Evolutionary conservation across 2,329 filamentous ascomycete genomes (phyloP).

Genomic region (Zarea fungicola): DNA sequence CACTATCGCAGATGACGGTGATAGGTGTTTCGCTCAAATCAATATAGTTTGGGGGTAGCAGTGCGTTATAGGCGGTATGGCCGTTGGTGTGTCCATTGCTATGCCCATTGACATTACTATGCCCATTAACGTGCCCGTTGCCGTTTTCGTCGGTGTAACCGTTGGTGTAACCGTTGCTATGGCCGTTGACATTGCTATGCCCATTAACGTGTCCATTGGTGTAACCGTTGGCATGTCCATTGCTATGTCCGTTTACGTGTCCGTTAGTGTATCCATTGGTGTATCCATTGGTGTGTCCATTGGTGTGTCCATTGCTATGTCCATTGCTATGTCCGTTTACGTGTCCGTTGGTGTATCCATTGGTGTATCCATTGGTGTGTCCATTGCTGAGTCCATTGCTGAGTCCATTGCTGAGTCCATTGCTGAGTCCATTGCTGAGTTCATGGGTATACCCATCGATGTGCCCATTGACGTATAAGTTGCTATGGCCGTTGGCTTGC

Average conservation of each 20-base stretch:
- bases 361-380: not conserved
- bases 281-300: not conserved
- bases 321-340: not conserved
- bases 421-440: not conserved
- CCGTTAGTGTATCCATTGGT: not conserved
- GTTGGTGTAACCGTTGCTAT: not conserved
- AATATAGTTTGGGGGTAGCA: not conserved
- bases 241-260: not conserved
- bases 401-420: not conserved
- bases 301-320: not conserved
- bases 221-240: not conserved
- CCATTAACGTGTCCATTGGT: not conserved
- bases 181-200: no score
- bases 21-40: constrained; percentile 16
- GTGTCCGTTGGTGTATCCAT: not conserved
- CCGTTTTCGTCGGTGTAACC: not conserved
- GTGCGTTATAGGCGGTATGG: no score
- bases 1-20: constrained; percentile 22
- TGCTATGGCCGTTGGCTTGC: not conserved
- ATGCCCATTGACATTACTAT: not conserved
- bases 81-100: not conserved
- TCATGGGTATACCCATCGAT: constrained; percentile 1
- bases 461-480: not conserved
- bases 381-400: not conserved
- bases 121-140: not conserved